Percentiles rank a stretch among this genome's conserved stretches.
Conservation (phyloP, 116 monocot genomes). For the Posidonia oceanica region DNA sequence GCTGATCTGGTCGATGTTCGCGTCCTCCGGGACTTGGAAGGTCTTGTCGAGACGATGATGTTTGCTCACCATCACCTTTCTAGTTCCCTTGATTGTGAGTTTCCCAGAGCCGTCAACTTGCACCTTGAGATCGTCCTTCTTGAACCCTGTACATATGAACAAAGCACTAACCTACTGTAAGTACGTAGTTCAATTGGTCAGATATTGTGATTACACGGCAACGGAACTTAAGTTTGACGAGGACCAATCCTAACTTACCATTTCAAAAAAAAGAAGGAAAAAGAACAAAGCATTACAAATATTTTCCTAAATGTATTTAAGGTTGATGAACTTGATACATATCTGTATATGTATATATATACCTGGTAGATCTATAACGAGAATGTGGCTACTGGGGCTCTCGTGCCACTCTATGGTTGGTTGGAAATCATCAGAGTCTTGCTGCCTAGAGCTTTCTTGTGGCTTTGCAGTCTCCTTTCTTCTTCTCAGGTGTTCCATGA, state of each 20-base stretch:
- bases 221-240: no score
- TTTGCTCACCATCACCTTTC: constrained; percentile 2
- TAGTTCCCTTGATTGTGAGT: constrained; percentile 31
- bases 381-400: constrained; percentile 13
- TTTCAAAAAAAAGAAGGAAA: constrained; percentile 1
- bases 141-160: constrained; percentile 28
- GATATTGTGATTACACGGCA: no score
- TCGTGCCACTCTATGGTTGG: constrained; percentile 19
- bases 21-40: constrained; percentile 31
- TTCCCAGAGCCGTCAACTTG: constrained; percentile 36
- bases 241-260: background rate
- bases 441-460: background rate
- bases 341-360: background rate
- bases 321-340: no score
- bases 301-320: no score
- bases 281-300: no score
- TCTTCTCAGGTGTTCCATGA: constrained; percentile 1
- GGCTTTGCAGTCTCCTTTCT: background rate
- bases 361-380: constrained; percentile 36
- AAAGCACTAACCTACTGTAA: no score
- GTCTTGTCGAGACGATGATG: constrained; percentile 14
- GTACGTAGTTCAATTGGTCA: background rate
- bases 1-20: constrained; percentile 30
- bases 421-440: constrained; percentile 6
- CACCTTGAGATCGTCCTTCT: constrained; percentile 49